A percentile compares a stretch with the other conserved stretches of the same genome.
Conservation (phyloP, 2,329 filamentous ascomycete genomes). For the Apiospora phragmitis region DNA sequence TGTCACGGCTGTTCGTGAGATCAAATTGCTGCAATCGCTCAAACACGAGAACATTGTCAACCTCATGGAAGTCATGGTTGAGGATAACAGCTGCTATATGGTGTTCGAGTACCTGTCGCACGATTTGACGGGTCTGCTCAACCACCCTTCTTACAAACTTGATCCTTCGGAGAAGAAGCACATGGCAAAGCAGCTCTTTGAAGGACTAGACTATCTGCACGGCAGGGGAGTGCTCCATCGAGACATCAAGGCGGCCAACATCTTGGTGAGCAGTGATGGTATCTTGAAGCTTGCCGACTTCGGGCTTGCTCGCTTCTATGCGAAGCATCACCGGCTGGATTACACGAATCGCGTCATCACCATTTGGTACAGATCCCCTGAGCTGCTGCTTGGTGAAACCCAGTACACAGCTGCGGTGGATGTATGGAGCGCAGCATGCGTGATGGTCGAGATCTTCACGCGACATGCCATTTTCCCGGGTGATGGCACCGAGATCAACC, state of each 20-base stretch:
- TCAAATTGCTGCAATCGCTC: slow-evolving; percentile 86
- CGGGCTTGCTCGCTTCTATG: slow-evolving; percentile 92
- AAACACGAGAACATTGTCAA: slow-evolving; percentile 81
- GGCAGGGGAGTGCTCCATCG: slow-evolving; percentile 90
- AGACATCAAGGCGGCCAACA: slow-evolving; percentile 98
- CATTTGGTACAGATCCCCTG: slow-evolving; percentile 94
- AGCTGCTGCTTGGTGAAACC: slow-evolving; percentile 87
- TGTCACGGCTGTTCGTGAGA: slow-evolving; percentile 86
- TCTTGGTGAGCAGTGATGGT: slow-evolving; percentile 86
- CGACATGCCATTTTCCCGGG: slow-evolving; percentile 92
- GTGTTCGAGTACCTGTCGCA: slow-evolving; percentile 98
- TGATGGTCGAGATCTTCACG: slow-evolving; percentile 95
- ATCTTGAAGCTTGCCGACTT: slow-evolving; percentile 94
- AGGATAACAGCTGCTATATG: slow-evolving; percentile 99
- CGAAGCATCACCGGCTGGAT: slow-evolving; percentile 86
- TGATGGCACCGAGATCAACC: slow-evolving; percentile 92
- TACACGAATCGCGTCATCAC: slow-evolving; percentile 99
- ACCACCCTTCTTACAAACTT: slow-evolving; percentile 88
- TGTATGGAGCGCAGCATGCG: slow-evolving; percentile 96
- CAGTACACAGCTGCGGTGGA: slow-evolving; percentile 88
- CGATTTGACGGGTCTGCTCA: slow-evolving; percentile 90
- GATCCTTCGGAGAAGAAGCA: slow-evolving; percentile 88
- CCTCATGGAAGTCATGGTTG: slow-evolving; percentile 92
- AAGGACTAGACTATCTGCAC: slow-evolving; percentile 92
- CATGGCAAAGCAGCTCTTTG: slow-evolving; percentile 87